A percentile compares a stretch with the other conserved stretches of the same genome.
Conservation (phyloP, 352 stramenopile genomes). For the Globisporangium canariense region DNA sequence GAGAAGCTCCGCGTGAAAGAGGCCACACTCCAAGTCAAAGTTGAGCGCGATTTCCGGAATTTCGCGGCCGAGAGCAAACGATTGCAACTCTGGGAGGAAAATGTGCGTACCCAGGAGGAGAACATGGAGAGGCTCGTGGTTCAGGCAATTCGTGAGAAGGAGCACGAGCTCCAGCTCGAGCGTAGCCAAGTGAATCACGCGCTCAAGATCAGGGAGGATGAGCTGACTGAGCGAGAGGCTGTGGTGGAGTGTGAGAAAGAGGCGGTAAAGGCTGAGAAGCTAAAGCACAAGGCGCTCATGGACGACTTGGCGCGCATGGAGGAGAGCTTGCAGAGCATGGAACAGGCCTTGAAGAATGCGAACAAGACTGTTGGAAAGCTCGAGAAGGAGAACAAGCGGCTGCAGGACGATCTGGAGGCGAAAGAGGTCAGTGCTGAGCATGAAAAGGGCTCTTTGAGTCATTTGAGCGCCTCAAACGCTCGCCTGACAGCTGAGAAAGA, state of each 20-base stretch:
- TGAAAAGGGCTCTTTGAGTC: constrained; percentile 12
- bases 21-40: constrained; percentile 43
- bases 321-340: constrained; percentile 1
- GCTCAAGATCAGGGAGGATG: constrained; percentile 28
- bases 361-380: background rate
- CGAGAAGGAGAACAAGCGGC: constrained; percentile 23
- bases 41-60: constrained; percentile 41
- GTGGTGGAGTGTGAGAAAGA: constrained; percentile 13
- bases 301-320: constrained; percentile 17
- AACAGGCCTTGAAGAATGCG: constrained; percentile 9
- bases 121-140: constrained; percentile 42
- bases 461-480: constrained; percentile 16
- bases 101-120: constrained; percentile 35
- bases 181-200: constrained; percentile 26
- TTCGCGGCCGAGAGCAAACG: constrained; percentile 45
- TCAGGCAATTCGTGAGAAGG: constrained; percentile 43
- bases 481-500: constrained; percentile 28
- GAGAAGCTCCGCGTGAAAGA: constrained; percentile 55
- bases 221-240: constrained; percentile 29
- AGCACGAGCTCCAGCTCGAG: constrained; percentile 45
- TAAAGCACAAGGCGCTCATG: constrained; percentile 6
- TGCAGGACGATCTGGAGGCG: constrained; percentile 18
- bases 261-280: constrained; percentile 8
- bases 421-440: constrained; percentile 6
- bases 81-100: constrained; percentile 46